Evolutionary conservation across 2,329 filamentous ascomycete genomes (phyloP), one percentile per base, ranked within the genome.

Genomic region (Clarireedia monteithiana): DNA sequence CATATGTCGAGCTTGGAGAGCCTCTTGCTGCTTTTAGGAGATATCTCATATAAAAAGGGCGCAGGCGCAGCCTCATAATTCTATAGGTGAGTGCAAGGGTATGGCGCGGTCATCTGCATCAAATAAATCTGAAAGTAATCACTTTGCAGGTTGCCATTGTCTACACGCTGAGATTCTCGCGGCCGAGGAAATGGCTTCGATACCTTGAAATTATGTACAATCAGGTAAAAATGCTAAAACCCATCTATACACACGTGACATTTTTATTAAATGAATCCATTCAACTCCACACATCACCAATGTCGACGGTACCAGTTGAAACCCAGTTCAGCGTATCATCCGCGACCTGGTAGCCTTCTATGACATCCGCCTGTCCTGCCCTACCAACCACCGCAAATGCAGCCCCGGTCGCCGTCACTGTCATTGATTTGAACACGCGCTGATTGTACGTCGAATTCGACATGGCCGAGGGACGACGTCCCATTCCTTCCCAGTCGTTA

Each of bases 321-420:
- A 20, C 6, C 51, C 51, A 48, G 23, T 53, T 53, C 2, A 53
- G 14, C n/a, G 52, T n/a, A 40, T 49, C 52, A 30, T 38, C 17
- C 7, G 15, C 14, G 20, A 54, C 45, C 34, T 49, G 52, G n/a
- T 34, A 30, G 20, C 20, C 23, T 49, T 48, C 23, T 2, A 39
- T 54, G 2, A 42, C 34, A 40, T 40, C 44, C 6, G 34, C n/a
- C 24, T 40, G 53, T 26, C 36, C 55, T 17, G 48, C 36, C 1
- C 17, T 27, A 2, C 10, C 39, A 2, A 58, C 56, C 23, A 62
- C 58, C 3, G 53, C 54, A 50, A 59, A 59, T 3, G 59, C 57
- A 39, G 48, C 46, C 20, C 60, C 57, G 3, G 39, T 52, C 6
- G 57, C 48, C n/a, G 58, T 62, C 3, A 53, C 52, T 7, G 59